Evolutionary conservation across 345 rosid species (phyloP).

Genomic region (Jatropha curcas): DNA sequence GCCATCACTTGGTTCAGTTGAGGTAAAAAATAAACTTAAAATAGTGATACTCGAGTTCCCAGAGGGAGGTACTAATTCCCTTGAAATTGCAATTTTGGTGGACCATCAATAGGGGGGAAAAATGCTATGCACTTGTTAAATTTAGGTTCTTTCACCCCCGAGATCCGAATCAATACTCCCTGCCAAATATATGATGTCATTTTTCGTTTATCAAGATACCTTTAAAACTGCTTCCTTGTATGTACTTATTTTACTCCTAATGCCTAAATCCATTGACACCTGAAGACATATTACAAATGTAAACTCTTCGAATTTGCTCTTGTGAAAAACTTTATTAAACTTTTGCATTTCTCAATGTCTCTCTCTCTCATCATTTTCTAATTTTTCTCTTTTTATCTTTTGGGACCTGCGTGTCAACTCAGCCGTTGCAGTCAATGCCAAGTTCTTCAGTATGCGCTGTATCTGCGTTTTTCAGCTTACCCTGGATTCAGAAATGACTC

Average conservation of each 20-base stretch:
- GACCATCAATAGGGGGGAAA: neutral
- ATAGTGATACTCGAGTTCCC: no score
- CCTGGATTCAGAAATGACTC: slow-evolving; percentile 46
- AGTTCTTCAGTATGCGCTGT: slow-evolving; percentile 89
- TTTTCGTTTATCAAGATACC: neutral
- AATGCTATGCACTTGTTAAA: neutral
- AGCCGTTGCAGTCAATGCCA: slow-evolving; percentile 96
- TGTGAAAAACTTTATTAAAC: neutral
- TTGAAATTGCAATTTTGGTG: neutral
- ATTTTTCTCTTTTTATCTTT: slow-evolving; percentile 7
- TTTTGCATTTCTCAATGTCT: neutral
- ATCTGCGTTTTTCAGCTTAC: slow-evolving; percentile 62
- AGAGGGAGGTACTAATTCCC: neutral
- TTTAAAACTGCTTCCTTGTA: neutral
- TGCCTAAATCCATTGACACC: neutral
- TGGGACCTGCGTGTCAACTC: slow-evolving; percentile 25
- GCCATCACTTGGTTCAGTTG: neutral
- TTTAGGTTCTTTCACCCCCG: neutral
- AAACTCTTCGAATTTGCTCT: neutral
- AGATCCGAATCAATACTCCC: no score
- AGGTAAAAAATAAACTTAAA: no score
- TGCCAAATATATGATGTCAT: no score
- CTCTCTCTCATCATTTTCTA: neutral
- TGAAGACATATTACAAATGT: neutral
- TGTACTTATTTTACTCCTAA: neutral